Evolutionary conservation across 768 basidiomycete genomes (phyloP).

Genomic region (Tulasnella sp.): DNA sequence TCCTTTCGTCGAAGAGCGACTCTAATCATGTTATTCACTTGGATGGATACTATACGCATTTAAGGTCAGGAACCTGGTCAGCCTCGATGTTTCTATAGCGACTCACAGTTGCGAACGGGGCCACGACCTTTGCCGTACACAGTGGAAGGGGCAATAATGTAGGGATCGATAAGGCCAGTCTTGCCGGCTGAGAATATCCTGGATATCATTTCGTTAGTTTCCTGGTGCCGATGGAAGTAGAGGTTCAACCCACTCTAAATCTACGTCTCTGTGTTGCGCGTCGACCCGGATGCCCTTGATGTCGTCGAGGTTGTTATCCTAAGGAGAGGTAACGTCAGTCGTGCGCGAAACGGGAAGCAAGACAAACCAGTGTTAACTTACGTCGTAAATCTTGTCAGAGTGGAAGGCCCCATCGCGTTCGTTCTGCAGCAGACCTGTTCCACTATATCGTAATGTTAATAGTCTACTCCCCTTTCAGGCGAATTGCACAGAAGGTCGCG

Average conservation of each 20-base stretch:
- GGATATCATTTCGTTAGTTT: background rate
- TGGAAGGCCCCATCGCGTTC: constrained; percentile 30
- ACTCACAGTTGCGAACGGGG: constrained; percentile 15
- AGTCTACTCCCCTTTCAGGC: background rate
- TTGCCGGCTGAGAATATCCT: constrained; percentile 27
- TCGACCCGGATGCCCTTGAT: constrained; percentile 30
- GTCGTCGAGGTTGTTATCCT: constrained; percentile 33
- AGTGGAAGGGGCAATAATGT: constrained; percentile 26
- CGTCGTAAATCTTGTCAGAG: constrained; percentile 32
- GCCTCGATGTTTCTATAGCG: background rate
- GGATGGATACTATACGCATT: constrained; percentile 29
- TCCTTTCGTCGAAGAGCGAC: constrained; percentile 24
- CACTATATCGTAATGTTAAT: constrained; percentile 13
- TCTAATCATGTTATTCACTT: constrained; percentile 31
- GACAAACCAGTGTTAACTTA: background rate
- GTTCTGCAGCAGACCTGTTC: constrained; percentile 30
- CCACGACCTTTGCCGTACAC: constrained; percentile 25
- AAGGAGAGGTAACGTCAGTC: background rate
- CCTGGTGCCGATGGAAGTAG: background rate
- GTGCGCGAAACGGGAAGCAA: background rate
- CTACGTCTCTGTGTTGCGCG: constrained; percentile 32
- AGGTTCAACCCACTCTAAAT: background rate
- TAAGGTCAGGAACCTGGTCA: background rate
- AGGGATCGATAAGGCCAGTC: constrained; percentile 22
- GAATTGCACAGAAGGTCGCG: background rate